phyloP scores from a whole-genome alignment of 345 rosid species.

The Clausena lansium region DNA sequence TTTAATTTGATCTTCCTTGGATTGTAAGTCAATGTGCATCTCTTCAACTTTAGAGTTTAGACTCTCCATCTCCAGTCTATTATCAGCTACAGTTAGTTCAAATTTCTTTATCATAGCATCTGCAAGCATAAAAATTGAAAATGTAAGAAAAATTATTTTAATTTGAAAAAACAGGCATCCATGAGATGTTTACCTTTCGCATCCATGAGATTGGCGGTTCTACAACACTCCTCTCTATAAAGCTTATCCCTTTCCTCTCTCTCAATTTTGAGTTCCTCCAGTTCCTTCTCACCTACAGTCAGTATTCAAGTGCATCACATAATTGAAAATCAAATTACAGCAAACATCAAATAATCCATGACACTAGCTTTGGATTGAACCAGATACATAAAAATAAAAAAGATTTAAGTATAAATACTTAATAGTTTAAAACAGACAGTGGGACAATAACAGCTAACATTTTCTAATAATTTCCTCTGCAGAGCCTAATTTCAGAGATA shows the following conservation, averaged over 20 bases:
- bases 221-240: constrained; percentile 44
- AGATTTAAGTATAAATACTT: background rate
- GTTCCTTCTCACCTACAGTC: constrained; percentile 58
- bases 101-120: constrained; percentile 52
- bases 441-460: constrained; percentile 42
- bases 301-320: constrained; percentile 16
- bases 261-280: constrained; percentile 58
- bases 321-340: constrained; percentile 8
- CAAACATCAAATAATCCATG: background rate
- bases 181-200: constrained; percentile 54
- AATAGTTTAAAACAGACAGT: constrained; percentile 2
- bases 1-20: constrained; percentile 60
- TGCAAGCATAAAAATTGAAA: constrained; percentile 26
- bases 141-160: background rate
- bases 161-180: too few relatives aligned
- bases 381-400: constrained; percentile 3
- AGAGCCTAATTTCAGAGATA: constrained; percentile 46
- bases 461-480: constrained; percentile 48
- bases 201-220: constrained; percentile 45
- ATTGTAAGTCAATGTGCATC: constrained; percentile 41
- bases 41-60: constrained; percentile 59
- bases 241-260: constrained; percentile 52
- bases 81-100: constrained; percentile 44
- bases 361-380: background rate
- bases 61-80: constrained; percentile 40